Conservation (phyloP, 768 basidiomycete species). For the Strobilomyces echinocephalus region DNA sequence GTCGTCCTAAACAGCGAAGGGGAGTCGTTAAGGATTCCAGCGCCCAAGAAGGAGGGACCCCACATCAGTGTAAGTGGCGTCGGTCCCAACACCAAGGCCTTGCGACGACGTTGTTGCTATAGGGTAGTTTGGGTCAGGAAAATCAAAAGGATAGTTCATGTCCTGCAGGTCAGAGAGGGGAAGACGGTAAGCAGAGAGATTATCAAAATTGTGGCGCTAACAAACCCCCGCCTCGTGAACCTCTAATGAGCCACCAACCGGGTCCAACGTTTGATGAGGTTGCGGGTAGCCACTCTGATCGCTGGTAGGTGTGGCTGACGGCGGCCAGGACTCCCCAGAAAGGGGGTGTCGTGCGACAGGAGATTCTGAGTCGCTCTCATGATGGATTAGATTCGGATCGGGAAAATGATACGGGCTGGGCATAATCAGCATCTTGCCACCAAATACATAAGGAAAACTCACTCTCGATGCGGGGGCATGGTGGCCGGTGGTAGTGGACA, state of each 20-base stretch:
- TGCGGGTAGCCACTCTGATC: slow-evolving; percentile 5
- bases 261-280: background rate
- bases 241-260: background rate
- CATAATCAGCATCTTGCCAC: slow-evolving; percentile 1
- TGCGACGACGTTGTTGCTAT: background rate
- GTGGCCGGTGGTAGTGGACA: slow-evolving; percentile 1
- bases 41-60: background rate
- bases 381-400: background rate
- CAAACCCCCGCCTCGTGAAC: slow-evolving; percentile 6
- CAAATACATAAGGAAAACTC: background rate
- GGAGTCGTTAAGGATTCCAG: background rate
- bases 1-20: slow-evolving; percentile 4
- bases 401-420: slow-evolving; percentile 5
- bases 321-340: slow-evolving; percentile 1
- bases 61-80: slow-evolving; percentile 11
- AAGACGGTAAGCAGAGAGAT: background rate
- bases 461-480: slow-evolving; percentile 24
- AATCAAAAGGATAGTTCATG: background rate
- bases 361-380: slow-evolving; percentile 3
- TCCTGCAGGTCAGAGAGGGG: slow-evolving; percentile 7
- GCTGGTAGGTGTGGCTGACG: background rate
- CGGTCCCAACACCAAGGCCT: background rate
- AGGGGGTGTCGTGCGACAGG: background rate
- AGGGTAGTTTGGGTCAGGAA: background rate
- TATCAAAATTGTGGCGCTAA: slow-evolving; percentile 2